Evolutionary conservation across 176 grass and related monocot genomes (phyloP), one percentile per base, ranked within the genome.

Genomic region (Coix lacrymajobi): DNA sequence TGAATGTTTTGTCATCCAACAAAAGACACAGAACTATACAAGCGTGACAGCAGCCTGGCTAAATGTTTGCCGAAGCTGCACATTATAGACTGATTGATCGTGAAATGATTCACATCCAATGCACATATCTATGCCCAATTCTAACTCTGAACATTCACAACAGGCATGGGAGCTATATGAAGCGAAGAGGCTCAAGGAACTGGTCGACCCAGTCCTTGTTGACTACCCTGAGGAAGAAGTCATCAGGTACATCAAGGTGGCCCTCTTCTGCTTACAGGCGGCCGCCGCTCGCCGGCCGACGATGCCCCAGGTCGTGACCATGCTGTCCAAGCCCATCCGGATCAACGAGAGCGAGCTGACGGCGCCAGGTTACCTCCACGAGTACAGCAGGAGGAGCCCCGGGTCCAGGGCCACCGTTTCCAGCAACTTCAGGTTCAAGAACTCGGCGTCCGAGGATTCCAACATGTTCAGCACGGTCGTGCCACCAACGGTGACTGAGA

Each of bases 221-320:
- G 91, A 90, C 34, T 93, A 83, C 79, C 89, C 96, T n/a, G 90
- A 95, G 71, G 96, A 98, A 48, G 68, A 98, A 64, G 82, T 82
- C 64, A 40, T 92, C 48, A 73, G 80, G 62, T 93, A 81, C 90
- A 88, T 95, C 76, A 98, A 95, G 85, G 85, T 93, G 19, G 96
- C 90, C 24, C 90, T 98, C 66, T 98, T 98, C 76, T 95, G 96
- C 89, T 86, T 85, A 3, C 96, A 98, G 76, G 92, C 96, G 0
- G 85, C 92, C 1, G 88, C 92, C 0, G 81, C 73, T 0, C 89
- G 92, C 0, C 79, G 96, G n/a, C 96, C 96, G 0, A 77, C 89
- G 8, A 95, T 95, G 92, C 79, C 41, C 0, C 89, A 95, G 89
- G 96, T 98, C 51, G 69, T 95, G 33, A 92, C 88, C 62, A 95